These are phyloP conservation scores for Ceratocystis ficicola DNA, from an alignment of 2,329 filamentous ascomycete species.

Conservation along the genomic window DNA sequence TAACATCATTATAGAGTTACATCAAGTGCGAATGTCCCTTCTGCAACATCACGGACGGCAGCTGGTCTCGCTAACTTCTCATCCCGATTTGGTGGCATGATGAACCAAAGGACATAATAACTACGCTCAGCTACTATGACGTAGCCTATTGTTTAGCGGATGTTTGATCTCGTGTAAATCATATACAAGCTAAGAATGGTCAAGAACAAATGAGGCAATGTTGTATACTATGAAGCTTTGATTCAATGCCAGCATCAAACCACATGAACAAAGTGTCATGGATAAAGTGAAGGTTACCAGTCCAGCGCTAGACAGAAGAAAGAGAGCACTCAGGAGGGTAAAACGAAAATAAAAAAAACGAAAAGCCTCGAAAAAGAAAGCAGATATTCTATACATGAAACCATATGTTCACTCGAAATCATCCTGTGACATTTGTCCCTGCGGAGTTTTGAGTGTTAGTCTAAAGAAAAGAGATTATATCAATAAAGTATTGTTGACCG, in stretches of 20 bases:
- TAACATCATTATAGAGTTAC: constrained; percentile 44
- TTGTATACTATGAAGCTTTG: background rate
- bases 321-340: background rate
- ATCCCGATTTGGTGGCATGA: constrained; percentile 52
- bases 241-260: background rate
- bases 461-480: background rate
- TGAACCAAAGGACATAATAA: constrained; percentile 20
- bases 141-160: background rate
- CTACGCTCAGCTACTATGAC: background rate
- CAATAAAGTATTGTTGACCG: constrained; percentile 26
- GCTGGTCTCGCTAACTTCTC: constrained; percentile 60
- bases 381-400: background rate
- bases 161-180: background rate
- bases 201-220: background rate
- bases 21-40: constrained; percentile 41
- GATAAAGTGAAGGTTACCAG: background rate
- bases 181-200: background rate
- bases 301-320: background rate
- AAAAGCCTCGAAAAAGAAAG: background rate
- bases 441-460: constrained; percentile 8
- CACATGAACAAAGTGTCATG: background rate
- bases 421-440: constrained; percentile 37
- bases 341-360: background rate
- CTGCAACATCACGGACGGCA: constrained; percentile 42
- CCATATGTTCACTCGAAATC: constrained; percentile 33